phyloP scores from a whole-genome alignment of 202 grass and related monocot genomes.

The Cymbopogon flexuosus region DNA sequence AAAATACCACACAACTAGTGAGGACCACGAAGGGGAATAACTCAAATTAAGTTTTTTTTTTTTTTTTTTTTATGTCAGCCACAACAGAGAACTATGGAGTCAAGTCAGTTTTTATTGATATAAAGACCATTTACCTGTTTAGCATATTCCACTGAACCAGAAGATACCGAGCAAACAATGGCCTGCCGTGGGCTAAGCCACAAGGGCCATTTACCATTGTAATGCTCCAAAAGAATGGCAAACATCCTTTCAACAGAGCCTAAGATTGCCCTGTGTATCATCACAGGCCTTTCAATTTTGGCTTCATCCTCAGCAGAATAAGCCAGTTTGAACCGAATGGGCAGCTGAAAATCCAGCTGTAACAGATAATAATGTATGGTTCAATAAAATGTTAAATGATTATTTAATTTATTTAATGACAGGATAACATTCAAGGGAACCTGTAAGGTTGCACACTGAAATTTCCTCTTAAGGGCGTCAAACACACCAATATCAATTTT shows the following conservation, averaged over 20 bases:
- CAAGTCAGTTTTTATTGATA: slow-evolving; percentile 27
- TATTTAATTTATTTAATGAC: neutral
- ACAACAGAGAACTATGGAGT: slow-evolving; percentile 1
- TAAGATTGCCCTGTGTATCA: slow-evolving; percentile 91
- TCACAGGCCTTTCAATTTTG: slow-evolving; percentile 91
- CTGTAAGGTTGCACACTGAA: slow-evolving; percentile 97
- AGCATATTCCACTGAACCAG: slow-evolving; percentile 62
- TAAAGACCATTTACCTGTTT: slow-evolving; percentile 52
- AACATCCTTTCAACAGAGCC: slow-evolving; percentile 98
- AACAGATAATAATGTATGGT: slow-evolving; percentile 34
- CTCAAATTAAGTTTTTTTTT: neutral
- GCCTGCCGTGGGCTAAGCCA: slow-evolving; percentile 98
- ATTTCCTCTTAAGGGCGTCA: slow-evolving; percentile 96
- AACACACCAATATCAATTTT: slow-evolving; percentile 99
- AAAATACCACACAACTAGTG: neutral
- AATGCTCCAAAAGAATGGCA: slow-evolving; percentile 99
- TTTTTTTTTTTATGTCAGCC: neutral
- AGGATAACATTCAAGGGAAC: slow-evolving; percentile 38
- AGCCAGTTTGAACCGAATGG: slow-evolving; percentile 77
- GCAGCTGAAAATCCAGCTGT: slow-evolving; percentile 96
- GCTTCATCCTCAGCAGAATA: slow-evolving; percentile 96
- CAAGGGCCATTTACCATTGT: slow-evolving; percentile 98
- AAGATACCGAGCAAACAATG: slow-evolving; percentile 79
- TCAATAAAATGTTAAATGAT: slow-evolving; percentile 6
- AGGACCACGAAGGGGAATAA: neutral